Percentiles rank a stretch among this genome's conserved stretches.
Conservation (phyloP, 148 eudicot species). For the Fallopia convolvulus region DNA sequence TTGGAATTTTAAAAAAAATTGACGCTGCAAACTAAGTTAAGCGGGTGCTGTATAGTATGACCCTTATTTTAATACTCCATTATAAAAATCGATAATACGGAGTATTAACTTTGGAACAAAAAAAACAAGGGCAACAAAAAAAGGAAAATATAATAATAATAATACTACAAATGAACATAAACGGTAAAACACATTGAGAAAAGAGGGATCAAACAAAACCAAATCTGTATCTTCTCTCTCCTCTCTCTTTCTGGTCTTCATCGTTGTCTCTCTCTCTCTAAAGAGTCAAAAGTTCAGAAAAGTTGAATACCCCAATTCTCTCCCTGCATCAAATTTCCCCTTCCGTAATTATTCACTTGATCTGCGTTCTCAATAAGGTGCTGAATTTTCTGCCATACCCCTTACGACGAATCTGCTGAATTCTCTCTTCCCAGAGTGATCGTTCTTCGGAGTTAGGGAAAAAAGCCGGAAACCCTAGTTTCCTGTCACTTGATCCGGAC, state of each 20-base stretch:
- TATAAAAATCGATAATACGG: no score
- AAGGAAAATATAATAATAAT: no score
- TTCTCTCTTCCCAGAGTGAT: neutral
- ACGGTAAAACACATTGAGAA: neutral
- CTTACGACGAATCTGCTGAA: neutral
- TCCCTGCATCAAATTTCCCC: neutral
- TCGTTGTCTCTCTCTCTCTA: neutral
- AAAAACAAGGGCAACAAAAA: no score
- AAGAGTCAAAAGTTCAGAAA: neutral
- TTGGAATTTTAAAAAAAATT: no score
- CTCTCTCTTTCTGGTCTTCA: neutral
- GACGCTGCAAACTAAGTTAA: no score
- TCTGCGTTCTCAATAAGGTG: neutral
- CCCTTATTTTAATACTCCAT: no score
- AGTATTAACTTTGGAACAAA: no score
- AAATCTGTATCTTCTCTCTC: neutral
- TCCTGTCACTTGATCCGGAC: neutral
- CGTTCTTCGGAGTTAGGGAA: neutral
- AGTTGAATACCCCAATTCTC: neutral
- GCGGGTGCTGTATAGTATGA: no score
- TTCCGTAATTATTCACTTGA: neutral
- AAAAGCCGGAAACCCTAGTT: neutral
- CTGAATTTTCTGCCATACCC: neutral
- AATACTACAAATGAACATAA: neutral
- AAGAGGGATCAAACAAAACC: neutral